Conservation (phyloP, 495 filamentous ascomycete genomes). For the Podospora australis region DNA sequence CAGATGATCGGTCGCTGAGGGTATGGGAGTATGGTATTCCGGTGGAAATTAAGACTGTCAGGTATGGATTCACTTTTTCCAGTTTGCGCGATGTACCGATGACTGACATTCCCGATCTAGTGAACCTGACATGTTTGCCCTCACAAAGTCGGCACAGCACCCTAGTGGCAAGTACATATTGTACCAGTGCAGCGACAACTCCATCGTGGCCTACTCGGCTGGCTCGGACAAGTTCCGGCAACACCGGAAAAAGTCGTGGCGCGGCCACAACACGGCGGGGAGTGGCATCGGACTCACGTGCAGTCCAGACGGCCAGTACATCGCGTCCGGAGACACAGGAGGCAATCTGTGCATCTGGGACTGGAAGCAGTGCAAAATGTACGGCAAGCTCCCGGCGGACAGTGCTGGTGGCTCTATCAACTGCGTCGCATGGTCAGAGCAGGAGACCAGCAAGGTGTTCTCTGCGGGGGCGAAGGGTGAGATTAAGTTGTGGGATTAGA, state of each 20-base stretch:
- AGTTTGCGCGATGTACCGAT: constrained; percentile 1
- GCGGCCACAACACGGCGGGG: constrained; percentile 90
- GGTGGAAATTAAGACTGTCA: constrained; percentile 51
- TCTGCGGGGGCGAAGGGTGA: constrained; percentile 83
- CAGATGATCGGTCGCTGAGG: constrained; percentile 89
- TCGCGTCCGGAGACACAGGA: constrained; percentile 73
- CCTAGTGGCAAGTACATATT: constrained; percentile 88
- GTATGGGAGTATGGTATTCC: constrained; percentile 98
- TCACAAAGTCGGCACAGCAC: constrained; percentile 74
- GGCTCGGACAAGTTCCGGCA: constrained; percentile 84
- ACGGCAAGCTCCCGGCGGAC: constrained; percentile 78
- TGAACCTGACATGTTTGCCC: constrained; percentile 93
- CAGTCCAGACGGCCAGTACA: constrained; percentile 84
- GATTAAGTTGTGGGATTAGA: constrained; percentile 92
- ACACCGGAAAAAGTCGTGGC: constrained; percentile 93
- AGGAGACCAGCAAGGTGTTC: constrained; percentile 89
- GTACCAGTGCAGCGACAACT: constrained; percentile 89
- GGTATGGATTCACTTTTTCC: constrained; percentile 14
- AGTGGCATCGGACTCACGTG: constrained; percentile 86
- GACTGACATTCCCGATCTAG: constrained; percentile 81
- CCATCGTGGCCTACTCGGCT: constrained; percentile 90
- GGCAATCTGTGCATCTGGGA: constrained; percentile 96
- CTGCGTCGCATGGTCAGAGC: constrained; percentile 84
- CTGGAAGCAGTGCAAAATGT: constrained; percentile 98
- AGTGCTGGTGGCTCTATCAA: constrained; percentile 66